A percentile compares a stretch with the other conserved stretches of the same genome.
These are phyloP conservation scores for Kitagawia praeruptora DNA, from an alignment of 129 eudicot genomes.

Conservation along the genomic window DNA sequence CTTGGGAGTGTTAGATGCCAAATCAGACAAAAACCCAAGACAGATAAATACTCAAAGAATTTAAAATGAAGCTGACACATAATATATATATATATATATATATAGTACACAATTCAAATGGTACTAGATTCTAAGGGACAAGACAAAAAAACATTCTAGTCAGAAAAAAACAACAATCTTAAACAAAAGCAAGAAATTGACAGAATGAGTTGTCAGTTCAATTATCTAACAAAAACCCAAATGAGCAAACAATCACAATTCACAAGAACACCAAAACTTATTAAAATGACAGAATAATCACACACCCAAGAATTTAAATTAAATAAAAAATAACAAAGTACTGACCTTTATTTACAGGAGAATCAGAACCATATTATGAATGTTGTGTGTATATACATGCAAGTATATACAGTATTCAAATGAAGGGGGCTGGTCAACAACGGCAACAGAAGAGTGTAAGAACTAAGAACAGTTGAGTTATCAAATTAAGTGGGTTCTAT, in stretches of 20 bases:
- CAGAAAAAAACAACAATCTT: slow-evolving; percentile 12
- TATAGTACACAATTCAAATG: not conserved
- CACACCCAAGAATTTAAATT: slow-evolving; percentile 10
- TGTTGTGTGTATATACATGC: not conserved
- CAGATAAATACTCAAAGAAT: not conserved
- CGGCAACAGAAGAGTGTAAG: slow-evolving; percentile 41
- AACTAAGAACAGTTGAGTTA: slow-evolving; percentile 12
- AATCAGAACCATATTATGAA: not conserved
- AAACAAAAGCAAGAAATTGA: slow-evolving; percentile 11
- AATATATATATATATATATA: not conserved
- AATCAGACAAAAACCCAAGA: slow-evolving; percentile 12
- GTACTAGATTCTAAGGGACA: slow-evolving; percentile 10
- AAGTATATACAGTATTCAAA: not conserved
- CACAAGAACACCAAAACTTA: not conserved
- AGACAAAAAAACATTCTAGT: slow-evolving; percentile 17
- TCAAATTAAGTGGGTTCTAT: no score
- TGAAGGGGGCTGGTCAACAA: slow-evolving; percentile 33
- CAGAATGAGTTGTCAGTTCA: slow-evolving; percentile 22
- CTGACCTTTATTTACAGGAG: slow-evolving; percentile 16
- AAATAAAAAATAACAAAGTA: slow-evolving; percentile 13
- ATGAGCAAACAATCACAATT: not conserved
- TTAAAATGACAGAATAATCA: not conserved
- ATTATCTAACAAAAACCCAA: slow-evolving; percentile 9
- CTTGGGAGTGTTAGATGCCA: not conserved
- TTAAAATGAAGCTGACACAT: not conserved